Base-by-base conservation (phyloP, 2,329 filamentous ascomycete species). In the Fusarium sp. region DNA sequence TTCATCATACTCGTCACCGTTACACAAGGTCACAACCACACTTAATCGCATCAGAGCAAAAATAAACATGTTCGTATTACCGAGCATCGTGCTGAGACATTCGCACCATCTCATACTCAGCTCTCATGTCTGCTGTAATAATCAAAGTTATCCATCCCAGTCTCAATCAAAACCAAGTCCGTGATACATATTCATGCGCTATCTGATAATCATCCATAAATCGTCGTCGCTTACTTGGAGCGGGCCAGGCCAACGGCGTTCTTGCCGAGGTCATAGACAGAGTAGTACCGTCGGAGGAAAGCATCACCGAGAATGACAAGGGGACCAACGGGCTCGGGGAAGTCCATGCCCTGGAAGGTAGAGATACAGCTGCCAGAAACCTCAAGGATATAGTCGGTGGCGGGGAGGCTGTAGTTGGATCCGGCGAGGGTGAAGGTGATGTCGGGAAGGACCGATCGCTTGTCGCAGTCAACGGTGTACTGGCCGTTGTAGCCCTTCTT, bases 401-500 rank as follows among this genome's bases (percentile, higher is more conserved):
- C 84, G 61, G 86, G 85, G 74, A 99, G 97, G 79, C 90, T 91
- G 86, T 98, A 99, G 85, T 97, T 92, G 84, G 97, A 89, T 71
- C 96, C 96, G 73, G 88, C 89, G 54, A 99, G 89, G 71, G 87
- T 94, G 83, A 99, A 98, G 75, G 91, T 93, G 74, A 99, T 87
- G 77, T 98, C 94, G 71, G 96, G 94, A 56, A 99, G 90, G 69
- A 84, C 86, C 78, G 91, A 87, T 75, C 93, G 92, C 85, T 92
- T 93, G 72, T 85, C 84, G 82, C 96, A 99, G 72, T 98, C 96
- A 67, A 99, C 85, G 13, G 90, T 92, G 87, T 97, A 99, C 85
- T 99, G 96, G 76, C 96, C 96, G 80, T 95, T 97, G 85, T 90
- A 99, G 67, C 91, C 89, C 89, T 98, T 99, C 90, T 96, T 97